Evolutionary conservation across 352 stramenopile species (phyloP).

Genomic region (Phytophthora litchii): DNA sequence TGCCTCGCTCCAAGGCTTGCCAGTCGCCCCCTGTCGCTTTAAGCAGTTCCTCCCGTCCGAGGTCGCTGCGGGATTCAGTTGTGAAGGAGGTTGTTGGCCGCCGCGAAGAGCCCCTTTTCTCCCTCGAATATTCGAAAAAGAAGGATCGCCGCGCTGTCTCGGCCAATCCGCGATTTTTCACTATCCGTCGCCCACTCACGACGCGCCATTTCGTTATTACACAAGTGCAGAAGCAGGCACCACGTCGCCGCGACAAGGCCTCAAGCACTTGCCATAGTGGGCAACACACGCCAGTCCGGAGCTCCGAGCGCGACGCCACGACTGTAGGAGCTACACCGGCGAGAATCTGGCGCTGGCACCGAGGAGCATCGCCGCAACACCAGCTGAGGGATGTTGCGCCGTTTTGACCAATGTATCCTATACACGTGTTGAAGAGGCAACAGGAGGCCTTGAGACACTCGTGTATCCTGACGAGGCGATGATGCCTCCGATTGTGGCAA

Average conservation of each 20-base stretch:
- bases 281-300: constrained; percentile 22
- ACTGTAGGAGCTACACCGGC: constrained; percentile 21
- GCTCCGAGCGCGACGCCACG: constrained; percentile 27
- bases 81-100: constrained; percentile 24
- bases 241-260: constrained; percentile 16
- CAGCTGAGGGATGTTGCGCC: constrained; percentile 10
- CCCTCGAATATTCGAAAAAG: constrained; percentile 42
- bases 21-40: constrained; percentile 14
- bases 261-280: constrained; percentile 5
- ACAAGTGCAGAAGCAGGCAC: constrained; percentile 21
- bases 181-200: constrained; percentile 11
- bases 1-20: constrained; percentile 13
- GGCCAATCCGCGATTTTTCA: constrained; percentile 34
- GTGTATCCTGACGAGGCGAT: constrained; percentile 20
- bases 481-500: constrained; percentile 4
- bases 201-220: neutral
- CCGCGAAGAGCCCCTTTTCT: constrained; percentile 13
- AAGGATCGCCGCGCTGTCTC: constrained; percentile 8
- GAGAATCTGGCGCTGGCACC: constrained; percentile 14
- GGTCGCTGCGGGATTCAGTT: constrained; percentile 30
- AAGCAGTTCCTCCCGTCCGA: constrained; percentile 4
- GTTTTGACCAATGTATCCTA: constrained; percentile 9
- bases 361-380: neutral
- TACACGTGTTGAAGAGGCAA: constrained; percentile 10
- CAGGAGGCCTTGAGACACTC: constrained; percentile 22